Evolutionary conservation across 2,329 filamentous ascomycete species (phyloP).

Genomic region (Penicillium sp.): DNA sequence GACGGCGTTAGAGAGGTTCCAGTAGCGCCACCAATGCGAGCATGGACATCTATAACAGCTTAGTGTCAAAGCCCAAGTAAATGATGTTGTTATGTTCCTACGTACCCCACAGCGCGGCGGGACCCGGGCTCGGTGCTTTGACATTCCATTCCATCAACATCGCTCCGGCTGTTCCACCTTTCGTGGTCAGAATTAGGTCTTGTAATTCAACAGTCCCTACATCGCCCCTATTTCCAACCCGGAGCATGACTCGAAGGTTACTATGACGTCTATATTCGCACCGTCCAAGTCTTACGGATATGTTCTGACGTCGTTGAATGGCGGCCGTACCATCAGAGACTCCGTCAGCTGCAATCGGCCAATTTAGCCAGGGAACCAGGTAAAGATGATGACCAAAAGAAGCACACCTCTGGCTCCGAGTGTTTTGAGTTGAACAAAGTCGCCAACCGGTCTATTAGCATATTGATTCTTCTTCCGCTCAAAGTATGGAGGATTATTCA

Average conservation of each 20-base stretch:
- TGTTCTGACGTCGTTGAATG: not conserved
- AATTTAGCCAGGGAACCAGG: not conserved
- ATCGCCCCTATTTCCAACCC: conserved; percentile 56
- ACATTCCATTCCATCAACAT: conserved; percentile 47
- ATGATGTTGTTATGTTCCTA: not conserved
- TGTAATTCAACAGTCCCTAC: conserved; percentile 52
- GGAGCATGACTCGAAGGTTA: conserved; percentile 54
- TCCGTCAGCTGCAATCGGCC: conserved; percentile 2
- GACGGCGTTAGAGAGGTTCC: conserved; percentile 12
- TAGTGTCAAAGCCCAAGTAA: not conserved
- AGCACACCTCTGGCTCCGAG: conserved; percentile 8
- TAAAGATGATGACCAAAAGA: not conserved
- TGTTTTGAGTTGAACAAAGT: conserved; percentile 14
- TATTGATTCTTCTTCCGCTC: conserved; percentile 15
- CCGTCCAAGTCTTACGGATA: not conserved
- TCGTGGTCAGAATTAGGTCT: conserved; percentile 40
- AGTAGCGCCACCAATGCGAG: conserved; percentile 12
- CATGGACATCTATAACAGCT: conserved; percentile 8
- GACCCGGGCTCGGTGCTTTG: not conserved
- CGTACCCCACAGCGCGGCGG: conserved; percentile 13
- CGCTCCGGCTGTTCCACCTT: conserved; percentile 39
- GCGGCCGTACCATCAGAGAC: conserved; percentile 15
- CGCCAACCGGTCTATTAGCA: not conserved
- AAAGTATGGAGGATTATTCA: conserved; percentile 7
- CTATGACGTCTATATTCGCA: conserved; percentile 10